phyloP scores from a whole-genome alignment of 2,329 filamentous ascomycete species.

The Ophiocordyceps sinensis region DNA sequence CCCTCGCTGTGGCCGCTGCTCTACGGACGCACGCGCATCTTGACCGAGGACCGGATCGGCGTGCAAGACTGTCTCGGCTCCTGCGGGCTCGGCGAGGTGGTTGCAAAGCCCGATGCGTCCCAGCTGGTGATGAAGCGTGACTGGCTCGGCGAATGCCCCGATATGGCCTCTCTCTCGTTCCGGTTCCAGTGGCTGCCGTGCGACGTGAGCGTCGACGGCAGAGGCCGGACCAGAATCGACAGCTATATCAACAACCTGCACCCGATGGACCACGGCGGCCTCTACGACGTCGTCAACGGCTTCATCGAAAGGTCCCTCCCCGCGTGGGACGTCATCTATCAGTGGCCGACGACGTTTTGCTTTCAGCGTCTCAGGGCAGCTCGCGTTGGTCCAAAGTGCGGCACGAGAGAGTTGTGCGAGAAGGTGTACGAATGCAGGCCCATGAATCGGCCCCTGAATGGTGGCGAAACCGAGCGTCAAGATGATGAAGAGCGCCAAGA shows the following conservation, averaged over 20 bases:
- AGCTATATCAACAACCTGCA: constrained; percentile 42
- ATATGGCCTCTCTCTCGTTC: background rate
- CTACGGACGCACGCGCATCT: constrained; percentile 29
- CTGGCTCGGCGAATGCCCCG: background rate
- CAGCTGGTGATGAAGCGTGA: background rate
- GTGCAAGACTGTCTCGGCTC: constrained; percentile 20
- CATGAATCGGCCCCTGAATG: constrained; percentile 8
- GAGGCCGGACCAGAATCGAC: constrained; percentile 22
- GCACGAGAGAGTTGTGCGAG: constrained; percentile 6
- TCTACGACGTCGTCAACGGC: constrained; percentile 27
- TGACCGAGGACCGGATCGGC: constrained; percentile 15
- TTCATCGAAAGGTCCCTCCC: constrained; percentile 27
- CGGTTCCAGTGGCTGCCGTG: constrained; percentile 34
- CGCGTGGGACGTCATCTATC: constrained; percentile 26
- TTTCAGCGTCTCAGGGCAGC: constrained; percentile 10
- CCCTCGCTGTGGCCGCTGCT: constrained; percentile 48
- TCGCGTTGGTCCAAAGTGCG: constrained; percentile 7
- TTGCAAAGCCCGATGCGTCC: constrained; percentile 6
- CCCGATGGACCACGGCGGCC: constrained; percentile 19
- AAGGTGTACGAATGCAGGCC: constrained; percentile 4
- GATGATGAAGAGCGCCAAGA: background rate
- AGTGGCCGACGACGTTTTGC: constrained; percentile 14
- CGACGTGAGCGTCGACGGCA: constrained; percentile 26
- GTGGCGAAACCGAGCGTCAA: constrained; percentile 9
- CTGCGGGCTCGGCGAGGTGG: constrained; percentile 17